Conservation (phyloP, 371 early-diverging fungal species). For the Apophysomyces ossiformis region DNA sequence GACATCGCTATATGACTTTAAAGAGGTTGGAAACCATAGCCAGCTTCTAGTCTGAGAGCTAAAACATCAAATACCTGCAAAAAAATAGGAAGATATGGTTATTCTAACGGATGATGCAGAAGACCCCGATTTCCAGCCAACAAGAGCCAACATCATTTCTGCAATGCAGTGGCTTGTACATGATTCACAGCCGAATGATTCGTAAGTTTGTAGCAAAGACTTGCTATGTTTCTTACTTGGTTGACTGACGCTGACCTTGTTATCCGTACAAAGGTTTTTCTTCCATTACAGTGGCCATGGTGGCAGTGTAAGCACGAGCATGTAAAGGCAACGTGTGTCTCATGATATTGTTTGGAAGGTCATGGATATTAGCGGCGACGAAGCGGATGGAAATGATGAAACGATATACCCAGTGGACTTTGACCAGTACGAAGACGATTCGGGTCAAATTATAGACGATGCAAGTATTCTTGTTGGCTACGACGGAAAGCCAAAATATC, state of each 20-base stretch:
- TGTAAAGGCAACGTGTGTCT: background rate
- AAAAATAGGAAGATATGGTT: slow-evolving; percentile 64
- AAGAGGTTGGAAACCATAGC: slow-evolving; percentile 27
- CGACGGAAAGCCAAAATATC: slow-evolving; percentile 4
- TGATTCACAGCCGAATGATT: slow-evolving; percentile 80
- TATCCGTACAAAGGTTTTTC: slow-evolving; percentile 54
- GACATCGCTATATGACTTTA: slow-evolving; percentile 64
- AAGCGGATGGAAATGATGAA: slow-evolving; percentile 25
- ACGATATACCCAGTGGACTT: slow-evolving; percentile 82
- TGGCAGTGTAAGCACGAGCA: slow-evolving; percentile 44
- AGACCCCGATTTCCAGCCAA: slow-evolving; percentile 70
- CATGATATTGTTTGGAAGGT: background rate
- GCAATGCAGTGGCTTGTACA: slow-evolving; percentile 90
- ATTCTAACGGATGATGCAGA: slow-evolving; percentile 85
- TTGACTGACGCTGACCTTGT: background rate
- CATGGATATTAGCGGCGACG: slow-evolving; percentile 8
- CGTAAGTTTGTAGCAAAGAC: slow-evolving; percentile 35
- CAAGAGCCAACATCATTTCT: slow-evolving; percentile 76
- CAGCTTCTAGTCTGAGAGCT: background rate
- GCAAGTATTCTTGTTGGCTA: slow-evolving; percentile 22
- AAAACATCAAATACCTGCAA: background rate
- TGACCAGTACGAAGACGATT: slow-evolving; percentile 32
- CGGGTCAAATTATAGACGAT: slow-evolving; percentile 89
- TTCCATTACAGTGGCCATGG: slow-evolving; percentile 94
- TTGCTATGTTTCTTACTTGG: background rate